Percentiles rank a stretch among this genome's conserved stretches.
phyloP scores from a whole-genome alignment of 768 basidiomycete genomes.

The Pseudohyphozyma bogoriensis region DNA sequence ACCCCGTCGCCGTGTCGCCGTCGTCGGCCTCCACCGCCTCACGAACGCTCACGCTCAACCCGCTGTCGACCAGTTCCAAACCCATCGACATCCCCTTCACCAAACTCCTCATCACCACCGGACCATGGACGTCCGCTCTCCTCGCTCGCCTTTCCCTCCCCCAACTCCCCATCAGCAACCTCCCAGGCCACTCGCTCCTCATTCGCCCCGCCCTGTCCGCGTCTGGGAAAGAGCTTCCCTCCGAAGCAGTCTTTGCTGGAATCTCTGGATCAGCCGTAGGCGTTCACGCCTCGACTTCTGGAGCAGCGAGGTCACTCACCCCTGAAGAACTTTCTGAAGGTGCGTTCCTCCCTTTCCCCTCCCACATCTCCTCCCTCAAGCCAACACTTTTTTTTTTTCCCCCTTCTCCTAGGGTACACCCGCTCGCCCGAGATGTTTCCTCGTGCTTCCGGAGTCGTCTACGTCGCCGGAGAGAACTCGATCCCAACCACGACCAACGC shows the following conservation, averaged over 20 bases:
- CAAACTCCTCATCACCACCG: constrained; percentile 39
- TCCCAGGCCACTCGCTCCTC: constrained; percentile 25
- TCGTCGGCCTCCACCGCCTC: neutral
- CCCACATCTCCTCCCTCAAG: too few species aligned
- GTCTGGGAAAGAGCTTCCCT: neutral
- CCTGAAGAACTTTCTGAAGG: constrained; percentile 7
- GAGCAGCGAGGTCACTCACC: constrained; percentile 8
- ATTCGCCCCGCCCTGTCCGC: constrained; percentile 14
- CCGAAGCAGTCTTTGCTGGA: constrained; percentile 20
- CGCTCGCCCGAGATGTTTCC: constrained; percentile 19
- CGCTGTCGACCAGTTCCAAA: too few species aligned
- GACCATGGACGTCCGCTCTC: constrained; percentile 39
- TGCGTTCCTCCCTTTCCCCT: too few species aligned
- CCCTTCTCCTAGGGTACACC: too few species aligned
- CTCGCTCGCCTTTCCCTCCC: constrained; percentile 8
- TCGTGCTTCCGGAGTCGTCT: constrained; percentile 9
- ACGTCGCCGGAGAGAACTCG: constrained; percentile 25
- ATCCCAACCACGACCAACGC: constrained; percentile 5
- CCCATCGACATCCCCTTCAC: constrained; percentile 33
- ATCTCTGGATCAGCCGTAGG: constrained; percentile 16
- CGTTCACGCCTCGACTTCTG: constrained; percentile 19
- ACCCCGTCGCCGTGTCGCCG: neutral
- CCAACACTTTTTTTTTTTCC: too few species aligned
- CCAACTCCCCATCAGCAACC: constrained; percentile 8
- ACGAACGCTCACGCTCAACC: neutral